Conservation (phyloP, 2,329 filamentous ascomycete genomes). For the Botryosphaeria agaves region DNA sequence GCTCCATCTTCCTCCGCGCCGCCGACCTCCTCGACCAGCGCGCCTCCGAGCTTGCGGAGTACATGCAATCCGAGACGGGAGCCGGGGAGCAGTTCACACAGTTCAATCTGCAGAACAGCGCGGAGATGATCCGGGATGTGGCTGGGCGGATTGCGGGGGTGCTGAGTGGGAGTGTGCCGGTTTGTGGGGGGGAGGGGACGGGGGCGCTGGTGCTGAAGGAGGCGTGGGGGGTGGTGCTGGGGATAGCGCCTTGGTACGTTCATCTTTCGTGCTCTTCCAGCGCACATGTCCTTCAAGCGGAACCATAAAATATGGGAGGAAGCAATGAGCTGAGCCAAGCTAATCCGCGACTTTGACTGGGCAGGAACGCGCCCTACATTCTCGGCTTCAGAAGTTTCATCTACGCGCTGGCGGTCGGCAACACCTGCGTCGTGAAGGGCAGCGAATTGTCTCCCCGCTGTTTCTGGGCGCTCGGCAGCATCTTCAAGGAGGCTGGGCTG, state of each 20-base stretch:
- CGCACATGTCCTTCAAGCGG: too few species aligned
- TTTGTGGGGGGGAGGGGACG: constrained; percentile 29
- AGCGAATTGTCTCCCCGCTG: constrained; percentile 50
- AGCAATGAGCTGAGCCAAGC: too few species aligned
- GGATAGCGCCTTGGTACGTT: constrained; percentile 62
- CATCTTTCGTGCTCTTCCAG: constrained; percentile 1
- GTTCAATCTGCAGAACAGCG: constrained; percentile 22
- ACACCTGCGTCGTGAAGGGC: constrained; percentile 57
- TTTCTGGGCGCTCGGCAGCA: constrained; percentile 42
- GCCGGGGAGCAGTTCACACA: constrained; percentile 20
- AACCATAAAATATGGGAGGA: too few species aligned
- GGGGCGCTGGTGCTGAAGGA: constrained; percentile 53
- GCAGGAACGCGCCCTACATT: constrained; percentile 36
- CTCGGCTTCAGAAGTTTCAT: constrained; percentile 30
- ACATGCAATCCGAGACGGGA: constrained; percentile 43
- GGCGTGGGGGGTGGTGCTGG: constrained; percentile 62
- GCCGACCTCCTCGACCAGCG: constrained; percentile 45
- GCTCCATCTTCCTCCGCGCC: constrained; percentile 53
- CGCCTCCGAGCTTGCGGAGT: constrained; percentile 40
- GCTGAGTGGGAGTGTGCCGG: constrained; percentile 31
- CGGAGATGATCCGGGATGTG: constrained; percentile 32
- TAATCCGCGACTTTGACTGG: too few species aligned
- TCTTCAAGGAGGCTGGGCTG: constrained; percentile 58
- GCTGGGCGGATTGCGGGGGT: constrained; percentile 31
- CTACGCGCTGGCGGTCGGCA: constrained; percentile 53